Evolutionary conservation across 768 basidiomycete genomes (phyloP).

Genomic region (Leucocoprinus sp.): DNA sequence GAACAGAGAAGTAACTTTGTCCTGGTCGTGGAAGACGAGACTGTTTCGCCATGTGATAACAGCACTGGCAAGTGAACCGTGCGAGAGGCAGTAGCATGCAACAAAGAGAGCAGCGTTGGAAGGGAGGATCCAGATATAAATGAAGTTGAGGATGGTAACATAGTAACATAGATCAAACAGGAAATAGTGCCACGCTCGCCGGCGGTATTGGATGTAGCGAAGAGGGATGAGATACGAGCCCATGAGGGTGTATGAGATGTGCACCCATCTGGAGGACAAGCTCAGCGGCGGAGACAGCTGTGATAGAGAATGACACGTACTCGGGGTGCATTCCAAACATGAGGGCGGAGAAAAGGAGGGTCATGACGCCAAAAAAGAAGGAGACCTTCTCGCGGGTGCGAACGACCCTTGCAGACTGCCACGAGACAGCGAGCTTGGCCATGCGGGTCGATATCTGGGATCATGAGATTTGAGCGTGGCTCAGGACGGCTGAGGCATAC

Average conservation of each 20-base stretch:
- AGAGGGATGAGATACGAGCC: conserved; percentile 73
- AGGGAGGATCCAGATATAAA: conserved; percentile 90
- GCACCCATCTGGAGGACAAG: conserved; percentile 62
- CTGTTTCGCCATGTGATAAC: conserved; percentile 99
- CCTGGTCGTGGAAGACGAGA: conserved; percentile 93
- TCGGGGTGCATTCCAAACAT: conserved; percentile 84
- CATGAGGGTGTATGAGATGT: conserved; percentile 78
- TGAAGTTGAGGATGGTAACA: conserved; percentile 82
- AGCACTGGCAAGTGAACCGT: conserved; percentile 86
- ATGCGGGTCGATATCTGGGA: conserved; percentile 72
- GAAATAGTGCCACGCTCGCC: conserved; percentile 91
- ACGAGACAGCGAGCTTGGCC: conserved; percentile 67
- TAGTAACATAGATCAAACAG: conserved; percentile 92
- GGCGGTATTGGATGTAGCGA: conserved; percentile 83
- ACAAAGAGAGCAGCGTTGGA: conserved; percentile 71
- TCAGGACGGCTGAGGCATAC: conserved; percentile 28
- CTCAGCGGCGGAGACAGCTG: conserved; percentile 4
- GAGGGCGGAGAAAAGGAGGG: conserved; percentile 73
- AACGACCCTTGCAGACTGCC: conserved; percentile 89
- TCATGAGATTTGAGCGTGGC: no score
- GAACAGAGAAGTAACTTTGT: conserved; percentile 94
- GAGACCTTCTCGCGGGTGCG: conserved; percentile 78
- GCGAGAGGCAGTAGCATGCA: conserved; percentile 87
- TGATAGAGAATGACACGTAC: conserved; percentile 33
- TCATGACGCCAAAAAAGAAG: conserved; percentile 94